These are phyloP conservation scores for Ashbya aceris DNA, from an alignment of 1,139 yeast genomes.

Conservation along the genomic window DNA sequence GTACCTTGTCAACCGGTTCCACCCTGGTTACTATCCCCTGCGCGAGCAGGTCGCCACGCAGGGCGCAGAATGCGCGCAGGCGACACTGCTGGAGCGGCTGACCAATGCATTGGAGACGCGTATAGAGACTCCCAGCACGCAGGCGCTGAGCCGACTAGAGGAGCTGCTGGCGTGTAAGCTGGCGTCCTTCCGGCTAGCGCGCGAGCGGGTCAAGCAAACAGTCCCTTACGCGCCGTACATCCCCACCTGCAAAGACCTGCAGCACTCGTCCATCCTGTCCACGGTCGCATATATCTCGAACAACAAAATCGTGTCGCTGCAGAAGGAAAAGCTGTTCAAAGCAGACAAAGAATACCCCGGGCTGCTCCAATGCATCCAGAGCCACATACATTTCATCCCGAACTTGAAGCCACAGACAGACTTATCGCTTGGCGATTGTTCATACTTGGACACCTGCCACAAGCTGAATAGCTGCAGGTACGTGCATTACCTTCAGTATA, in stretches of 20 bases:
- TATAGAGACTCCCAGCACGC: slow-evolving; percentile 7
- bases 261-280: slow-evolving; percentile 34
- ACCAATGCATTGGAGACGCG: slow-evolving; percentile 7
- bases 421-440: slow-evolving; percentile 73
- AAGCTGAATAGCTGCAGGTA: slow-evolving; percentile 73
- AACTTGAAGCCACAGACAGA: slow-evolving; percentile 55
- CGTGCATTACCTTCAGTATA: slow-evolving; percentile 63
- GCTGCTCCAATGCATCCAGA: slow-evolving; percentile 36
- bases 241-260: slow-evolving; percentile 42
- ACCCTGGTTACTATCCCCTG: background rate
- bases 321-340: slow-evolving; percentile 17
- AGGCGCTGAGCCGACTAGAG: slow-evolving; percentile 13
- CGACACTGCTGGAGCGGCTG: slow-evolving; percentile 10
- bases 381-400: slow-evolving; percentile 55
- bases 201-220: slow-evolving; percentile 35
- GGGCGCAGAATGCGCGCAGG: slow-evolving; percentile 4
- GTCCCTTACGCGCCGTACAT: slow-evolving; percentile 38
- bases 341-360: slow-evolving; percentile 25
- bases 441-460: slow-evolving; percentile 89
- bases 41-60: slow-evolving; percentile 4
- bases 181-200: slow-evolving; percentile 30
- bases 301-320: slow-evolving; percentile 27
- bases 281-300: slow-evolving; percentile 19
- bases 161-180: slow-evolving; percentile 17
- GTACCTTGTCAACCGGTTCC: slow-evolving; percentile 11